These are phyloP conservation scores for Teratosphaeria gauchensis DNA, from an alignment of 2,329 filamentous ascomycete species.

Conservation along the genomic window DNA sequence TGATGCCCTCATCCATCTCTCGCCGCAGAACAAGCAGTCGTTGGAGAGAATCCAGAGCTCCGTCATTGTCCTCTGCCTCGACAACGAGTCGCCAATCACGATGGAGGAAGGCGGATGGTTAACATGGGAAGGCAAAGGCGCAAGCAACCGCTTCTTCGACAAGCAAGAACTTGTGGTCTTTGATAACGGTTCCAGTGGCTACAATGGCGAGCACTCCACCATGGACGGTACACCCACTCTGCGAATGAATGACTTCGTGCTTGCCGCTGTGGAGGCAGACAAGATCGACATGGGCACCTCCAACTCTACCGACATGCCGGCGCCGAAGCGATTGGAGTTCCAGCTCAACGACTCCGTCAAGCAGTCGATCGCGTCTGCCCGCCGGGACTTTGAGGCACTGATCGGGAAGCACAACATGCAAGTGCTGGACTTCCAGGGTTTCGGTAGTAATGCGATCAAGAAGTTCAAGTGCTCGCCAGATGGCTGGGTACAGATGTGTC, in stretches of 20 bases:
- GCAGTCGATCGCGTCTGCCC: not conserved
- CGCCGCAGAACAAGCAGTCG: not conserved
- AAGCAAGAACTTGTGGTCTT: not conserved
- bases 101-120: not conserved
- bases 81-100: not conserved
- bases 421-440: not conserved
- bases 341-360: not conserved
- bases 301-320: not conserved
- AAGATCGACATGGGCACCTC: not conserved
- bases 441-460: not conserved
- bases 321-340: not conserved
- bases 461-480: not conserved
- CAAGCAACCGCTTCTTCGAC: not conserved
- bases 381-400: not conserved
- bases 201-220: not conserved
- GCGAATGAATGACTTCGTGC: not conserved
- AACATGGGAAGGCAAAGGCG: not conserved
- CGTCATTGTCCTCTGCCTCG: not conserved
- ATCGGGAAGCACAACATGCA: not conserved
- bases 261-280: not conserved
- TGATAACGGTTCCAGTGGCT: not conserved
- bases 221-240: not conserved
- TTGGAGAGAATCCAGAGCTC: not conserved
- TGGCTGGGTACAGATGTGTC: not conserved
- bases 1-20: not conserved